phyloP scores from a whole-genome alignment of 106 monocot genomes.

The Dendrobium nobile region DNA sequence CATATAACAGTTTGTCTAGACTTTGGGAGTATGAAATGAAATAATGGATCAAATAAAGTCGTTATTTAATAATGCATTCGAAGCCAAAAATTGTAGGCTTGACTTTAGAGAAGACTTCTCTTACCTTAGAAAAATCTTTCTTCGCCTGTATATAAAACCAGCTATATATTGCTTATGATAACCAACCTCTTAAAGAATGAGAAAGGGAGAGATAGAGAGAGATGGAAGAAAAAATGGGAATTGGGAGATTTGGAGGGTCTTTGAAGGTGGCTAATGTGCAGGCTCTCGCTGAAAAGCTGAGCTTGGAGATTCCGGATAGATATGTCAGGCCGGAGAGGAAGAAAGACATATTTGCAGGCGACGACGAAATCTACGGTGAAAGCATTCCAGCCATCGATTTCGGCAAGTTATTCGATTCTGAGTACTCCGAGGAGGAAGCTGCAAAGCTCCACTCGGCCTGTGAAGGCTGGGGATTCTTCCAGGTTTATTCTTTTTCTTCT shows the following conservation, averaged over 20 bases:
- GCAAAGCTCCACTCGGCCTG: slow-evolving; percentile 37
- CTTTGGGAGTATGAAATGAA: too few species aligned
- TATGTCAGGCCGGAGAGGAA: slow-evolving; percentile 30
- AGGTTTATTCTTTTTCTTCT: slow-evolving; percentile 12
- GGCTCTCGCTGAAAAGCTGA: slow-evolving; percentile 18
- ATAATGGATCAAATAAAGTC: too few species aligned
- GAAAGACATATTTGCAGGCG: background rate
- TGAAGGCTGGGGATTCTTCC: slow-evolving; percentile 51
- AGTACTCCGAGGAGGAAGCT: slow-evolving; percentile 19
- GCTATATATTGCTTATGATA: too few species aligned
- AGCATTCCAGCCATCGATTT: slow-evolving; percentile 42
- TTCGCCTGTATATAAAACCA: too few species aligned
- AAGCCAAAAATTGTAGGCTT: too few species aligned
- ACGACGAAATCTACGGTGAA: background rate
- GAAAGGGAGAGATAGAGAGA: background rate
- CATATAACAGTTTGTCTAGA: too few species aligned
- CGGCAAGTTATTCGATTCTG: slow-evolving; percentile 19
- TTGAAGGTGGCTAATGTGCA: slow-evolving; percentile 29
- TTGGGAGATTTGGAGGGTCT: slow-evolving; percentile 9
- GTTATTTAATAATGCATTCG: too few species aligned
- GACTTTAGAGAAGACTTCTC: too few species aligned
- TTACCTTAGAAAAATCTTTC: too few species aligned
- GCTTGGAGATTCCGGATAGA: slow-evolving; percentile 21
- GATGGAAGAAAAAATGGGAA: background rate
- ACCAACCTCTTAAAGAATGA: too few species aligned